phyloP scores from a whole-genome alignment of 1,284 basidiomycete genomes.

The Puccinia hordei region DNA sequence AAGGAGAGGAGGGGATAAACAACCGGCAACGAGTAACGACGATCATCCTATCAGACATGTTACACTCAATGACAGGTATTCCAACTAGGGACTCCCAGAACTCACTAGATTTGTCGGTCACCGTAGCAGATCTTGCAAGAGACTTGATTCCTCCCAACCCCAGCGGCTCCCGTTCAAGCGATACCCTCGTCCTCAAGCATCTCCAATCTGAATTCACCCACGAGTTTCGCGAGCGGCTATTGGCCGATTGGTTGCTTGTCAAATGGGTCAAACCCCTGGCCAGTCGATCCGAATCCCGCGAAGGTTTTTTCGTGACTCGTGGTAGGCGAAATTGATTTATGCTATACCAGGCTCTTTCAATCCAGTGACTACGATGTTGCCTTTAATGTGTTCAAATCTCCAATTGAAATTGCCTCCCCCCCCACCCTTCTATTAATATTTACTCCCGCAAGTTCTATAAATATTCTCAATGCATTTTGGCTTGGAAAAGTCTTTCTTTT shows the following conservation, averaged over 20 bases:
- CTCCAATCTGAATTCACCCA: slow-evolving; percentile 42
- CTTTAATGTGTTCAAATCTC: too few species aligned
- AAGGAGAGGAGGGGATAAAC: slow-evolving; percentile 1
- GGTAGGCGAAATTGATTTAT: background rate
- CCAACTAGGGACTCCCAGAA: slow-evolving; percentile 27
- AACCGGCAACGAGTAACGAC: slow-evolving; percentile 1
- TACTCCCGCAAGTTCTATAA: too few species aligned
- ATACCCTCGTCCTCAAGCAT: slow-evolving; percentile 44
- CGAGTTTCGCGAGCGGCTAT: slow-evolving; percentile 9
- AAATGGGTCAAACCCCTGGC: slow-evolving; percentile 46
- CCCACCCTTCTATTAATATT: too few species aligned
- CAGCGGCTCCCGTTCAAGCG: background rate
- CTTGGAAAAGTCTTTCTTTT: too few species aligned
- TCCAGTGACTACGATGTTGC: background rate
- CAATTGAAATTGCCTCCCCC: too few species aligned
- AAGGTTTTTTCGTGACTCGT: slow-evolving; percentile 46
- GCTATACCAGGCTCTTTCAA: background rate
- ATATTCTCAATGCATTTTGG: too few species aligned
- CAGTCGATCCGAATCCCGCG: slow-evolving; percentile 45
- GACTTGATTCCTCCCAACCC: slow-evolving; percentile 1
- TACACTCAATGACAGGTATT: slow-evolving; percentile 32
- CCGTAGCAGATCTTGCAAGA: slow-evolving; percentile 13
- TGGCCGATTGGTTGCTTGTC: slow-evolving; percentile 25
- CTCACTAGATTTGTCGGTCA: slow-evolving; percentile 25
- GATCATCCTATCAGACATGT: slow-evolving; percentile 41